Evolutionary conservation across 2,329 filamentous ascomycete genomes (phyloP).

Genomic region (Botryotinia globosa): DNA sequence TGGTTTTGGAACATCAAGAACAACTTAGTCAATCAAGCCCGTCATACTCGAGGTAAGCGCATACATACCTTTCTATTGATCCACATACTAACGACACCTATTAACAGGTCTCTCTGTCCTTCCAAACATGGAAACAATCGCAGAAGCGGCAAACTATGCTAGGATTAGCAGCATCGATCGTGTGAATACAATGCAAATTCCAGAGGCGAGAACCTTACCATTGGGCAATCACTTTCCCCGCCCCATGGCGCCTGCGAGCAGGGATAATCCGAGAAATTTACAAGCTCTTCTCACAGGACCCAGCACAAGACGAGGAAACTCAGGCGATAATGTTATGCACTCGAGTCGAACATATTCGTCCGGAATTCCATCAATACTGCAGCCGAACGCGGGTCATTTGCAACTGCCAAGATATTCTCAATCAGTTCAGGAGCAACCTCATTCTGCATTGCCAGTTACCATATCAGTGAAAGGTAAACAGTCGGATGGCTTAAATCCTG

Average conservation of each 20-base stretch:
- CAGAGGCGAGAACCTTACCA: not conserved
- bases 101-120: not conserved
- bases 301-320: not conserved
- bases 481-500: not conserved
- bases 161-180: not conserved
- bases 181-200: not conserved
- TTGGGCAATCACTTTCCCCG: not conserved
- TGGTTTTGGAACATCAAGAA: slow-evolving; percentile 9
- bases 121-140: not conserved
- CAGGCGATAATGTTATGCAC: not conserved
- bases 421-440: not conserved
- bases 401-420: not conserved
- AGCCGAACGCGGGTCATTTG: not conserved
- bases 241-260: not conserved
- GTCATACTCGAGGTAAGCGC: not conserved
- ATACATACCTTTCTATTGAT: not conserved
- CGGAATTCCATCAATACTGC: not conserved
- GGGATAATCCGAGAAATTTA: not conserved
- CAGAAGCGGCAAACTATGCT: not conserved
- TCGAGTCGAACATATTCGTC: not conserved
- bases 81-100: not conserved
- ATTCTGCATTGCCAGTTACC: not conserved
- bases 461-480: not conserved
- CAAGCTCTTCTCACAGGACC: not conserved
- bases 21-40: not conserved